phyloP scores from a whole-genome alignment of 108 stramenopile species.

The Nitzschia sp. region DNA sequence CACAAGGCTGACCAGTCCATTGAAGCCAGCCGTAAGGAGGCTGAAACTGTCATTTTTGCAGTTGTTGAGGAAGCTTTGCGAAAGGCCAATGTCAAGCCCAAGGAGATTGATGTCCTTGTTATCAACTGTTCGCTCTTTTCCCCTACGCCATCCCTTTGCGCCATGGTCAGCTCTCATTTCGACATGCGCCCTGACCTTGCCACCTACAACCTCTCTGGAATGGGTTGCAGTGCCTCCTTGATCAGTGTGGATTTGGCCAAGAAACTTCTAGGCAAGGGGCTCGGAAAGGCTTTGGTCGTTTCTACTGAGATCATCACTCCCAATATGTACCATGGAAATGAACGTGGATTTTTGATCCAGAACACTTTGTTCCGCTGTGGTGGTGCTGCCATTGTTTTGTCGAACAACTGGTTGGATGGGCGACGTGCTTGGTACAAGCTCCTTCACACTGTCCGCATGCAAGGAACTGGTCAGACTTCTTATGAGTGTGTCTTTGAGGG shows the following conservation, averaged over 20 bases:
- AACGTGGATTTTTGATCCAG: slow-evolving; percentile 92
- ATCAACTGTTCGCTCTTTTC: slow-evolving; percentile 98
- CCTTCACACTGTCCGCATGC: slow-evolving; percentile 93
- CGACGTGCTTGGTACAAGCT: slow-evolving; percentile 96
- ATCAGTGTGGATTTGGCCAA: slow-evolving; percentile 93
- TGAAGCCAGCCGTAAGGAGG: slow-evolving; percentile 88
- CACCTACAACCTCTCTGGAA: slow-evolving; percentile 93
- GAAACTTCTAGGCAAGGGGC: slow-evolving; percentile 65
- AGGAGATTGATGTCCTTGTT: slow-evolving; percentile 93
- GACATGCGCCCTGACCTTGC: slow-evolving; percentile 86
- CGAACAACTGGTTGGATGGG: slow-evolving; percentile 93
- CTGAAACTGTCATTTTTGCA: slow-evolving; percentile 91
- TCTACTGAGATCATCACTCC: slow-evolving; percentile 97
- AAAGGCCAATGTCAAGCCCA: slow-evolving; percentile 85
- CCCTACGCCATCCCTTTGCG: slow-evolving; percentile 95
- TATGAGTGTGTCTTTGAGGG: slow-evolving; percentile 92
- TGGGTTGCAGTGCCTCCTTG: slow-evolving; percentile 96
- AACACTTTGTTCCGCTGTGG: slow-evolving; percentile 98
- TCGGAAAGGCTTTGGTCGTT: slow-evolving; percentile 89
- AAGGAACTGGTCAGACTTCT: slow-evolving; percentile 84
- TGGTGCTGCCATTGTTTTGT: slow-evolving; percentile 95
- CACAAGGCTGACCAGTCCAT: slow-evolving; percentile 83
- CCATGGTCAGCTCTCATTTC: slow-evolving; percentile 94
- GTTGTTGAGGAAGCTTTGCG: slow-evolving; percentile 87
- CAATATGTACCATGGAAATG: slow-evolving; percentile 96